Base-by-base conservation (phyloP, 208 protist genomes). In the Hexamita inflata region DNA sequence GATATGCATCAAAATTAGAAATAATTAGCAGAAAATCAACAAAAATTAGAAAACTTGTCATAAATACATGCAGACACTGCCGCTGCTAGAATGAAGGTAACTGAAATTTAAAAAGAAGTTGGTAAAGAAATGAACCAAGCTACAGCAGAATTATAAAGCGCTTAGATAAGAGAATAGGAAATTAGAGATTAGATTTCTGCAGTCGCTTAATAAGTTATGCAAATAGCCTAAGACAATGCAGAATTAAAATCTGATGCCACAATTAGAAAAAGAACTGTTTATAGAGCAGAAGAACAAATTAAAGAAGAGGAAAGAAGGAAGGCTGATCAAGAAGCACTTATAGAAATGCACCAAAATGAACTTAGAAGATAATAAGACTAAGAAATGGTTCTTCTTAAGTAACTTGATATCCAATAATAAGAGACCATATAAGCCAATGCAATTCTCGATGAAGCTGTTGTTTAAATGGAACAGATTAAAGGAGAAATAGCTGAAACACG, bases 201-300 rank as follows among this genome's bases (percentile, higher is more conserved):
- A 11, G n/a, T 70, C 15, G 9, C 64, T 7, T 11, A 42, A 15
- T 2, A 70, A n/a, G 64, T 45, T 7, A 70, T 70, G 7, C 19
- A 70, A n/a, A 7, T n/a, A n/a, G 35, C 35, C 7, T 11, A n/a
- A n/a, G 15, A 70, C 30, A 70, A 70, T n/a, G 35, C 26, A 19
- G 40, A 35, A n/a, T 19, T 70, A 11, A n/a, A 38, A 9, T 70
- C 64, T 24, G 64, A 70, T n/a, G 64, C 64, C 34, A n/a, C n/a
- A 24, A n/a, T 70, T 4, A 7, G 64, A 32, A 70, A 70, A 34
- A 2, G 64, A 11, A 45, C 64, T 9, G 64, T 70, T 42, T 70
- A 70, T n/a, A n/a, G 64, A 15, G 64, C 64, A 4, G 64, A 70
- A n/a, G 64, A 70, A 34, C 64, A 70, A 15, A 70, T 70, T 38